These are phyloP conservation scores for Sechiopsis laciniata DNA, from an alignment of 306 rosid genomes.

Conservation along the genomic window DNA sequence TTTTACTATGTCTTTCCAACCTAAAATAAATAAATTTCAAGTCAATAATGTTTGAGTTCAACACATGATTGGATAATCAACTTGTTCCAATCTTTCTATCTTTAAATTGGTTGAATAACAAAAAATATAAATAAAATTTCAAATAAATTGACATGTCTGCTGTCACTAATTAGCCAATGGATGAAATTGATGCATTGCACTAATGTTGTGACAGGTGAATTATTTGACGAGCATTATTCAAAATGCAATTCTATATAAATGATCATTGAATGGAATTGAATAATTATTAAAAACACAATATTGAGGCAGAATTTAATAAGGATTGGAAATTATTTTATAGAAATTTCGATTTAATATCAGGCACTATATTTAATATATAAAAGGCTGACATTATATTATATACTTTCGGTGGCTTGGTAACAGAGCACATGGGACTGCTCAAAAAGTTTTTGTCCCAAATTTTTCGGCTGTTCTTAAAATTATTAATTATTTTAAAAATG, in stretches of 20 bases:
- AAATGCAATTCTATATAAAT: background rate
- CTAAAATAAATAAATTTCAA: too few species aligned
- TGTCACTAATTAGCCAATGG: background rate
- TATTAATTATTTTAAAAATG: too few species aligned
- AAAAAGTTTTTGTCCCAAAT: slow-evolving; percentile 1
- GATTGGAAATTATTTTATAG: background rate
- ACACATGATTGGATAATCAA: too few species aligned
- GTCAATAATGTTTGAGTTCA: too few species aligned
- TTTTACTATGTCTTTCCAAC: too few species aligned
- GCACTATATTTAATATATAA: background rate
- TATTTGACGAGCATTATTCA: background rate
- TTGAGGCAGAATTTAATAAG: background rate
- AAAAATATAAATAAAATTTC: too few species aligned
- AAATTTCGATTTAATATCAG: background rate
- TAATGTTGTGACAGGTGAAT: background rate
- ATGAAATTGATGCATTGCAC: background rate
- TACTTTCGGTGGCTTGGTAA: slow-evolving; percentile 20
- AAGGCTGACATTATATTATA: slow-evolving; percentile 8
- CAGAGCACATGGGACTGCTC: slow-evolving; percentile 19
- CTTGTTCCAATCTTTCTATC: too few species aligned
- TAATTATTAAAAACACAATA: slow-evolving; percentile 3
- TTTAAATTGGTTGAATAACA: too few species aligned
- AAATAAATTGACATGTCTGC: background rate
- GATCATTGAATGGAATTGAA: background rate
- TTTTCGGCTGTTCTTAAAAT: background rate